Evolutionary conservation across 2,329 filamentous ascomycete genomes (phyloP).

Genomic region (Diaporthe ampelina): DNA sequence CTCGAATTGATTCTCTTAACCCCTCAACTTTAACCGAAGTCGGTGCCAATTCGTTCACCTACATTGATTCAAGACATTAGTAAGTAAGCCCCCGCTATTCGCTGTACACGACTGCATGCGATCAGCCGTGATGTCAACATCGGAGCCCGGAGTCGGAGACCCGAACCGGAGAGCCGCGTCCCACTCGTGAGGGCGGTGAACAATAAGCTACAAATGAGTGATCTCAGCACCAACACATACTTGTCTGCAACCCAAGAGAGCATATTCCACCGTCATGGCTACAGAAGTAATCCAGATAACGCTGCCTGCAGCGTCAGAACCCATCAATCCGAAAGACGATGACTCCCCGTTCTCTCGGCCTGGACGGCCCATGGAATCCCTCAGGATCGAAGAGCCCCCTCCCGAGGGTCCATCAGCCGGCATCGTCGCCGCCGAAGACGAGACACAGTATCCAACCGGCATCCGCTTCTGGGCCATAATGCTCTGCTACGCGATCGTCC

Average conservation of each 20-base stretch:
- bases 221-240: not conserved
- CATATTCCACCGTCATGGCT: not conserved
- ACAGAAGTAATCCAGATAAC: not conserved
- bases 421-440: conserved; percentile 32
- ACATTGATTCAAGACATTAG: not conserved
- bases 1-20: too few relatives aligned
- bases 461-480: conserved; percentile 39
- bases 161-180: not conserved
- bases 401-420: not conserved
- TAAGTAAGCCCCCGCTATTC: not conserved
- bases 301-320: not conserved
- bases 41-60: not conserved
- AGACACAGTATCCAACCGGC: conserved; percentile 33
- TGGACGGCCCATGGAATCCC: conserved; percentile 11
- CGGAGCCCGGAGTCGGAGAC: not conserved
- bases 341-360: not conserved
- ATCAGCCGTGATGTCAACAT: not conserved
- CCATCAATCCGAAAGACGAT: not conserved
- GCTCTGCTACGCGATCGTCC: conserved; percentile 33
- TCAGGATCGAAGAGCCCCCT: not conserved
- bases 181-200: not conserved
- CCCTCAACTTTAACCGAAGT: not conserved
- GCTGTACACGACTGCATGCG: not conserved
- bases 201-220: not conserved
- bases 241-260: not conserved